phyloP scores from a whole-genome alignment of 208 protist genomes.

The Acanthamoeba lenticulata region DNA sequence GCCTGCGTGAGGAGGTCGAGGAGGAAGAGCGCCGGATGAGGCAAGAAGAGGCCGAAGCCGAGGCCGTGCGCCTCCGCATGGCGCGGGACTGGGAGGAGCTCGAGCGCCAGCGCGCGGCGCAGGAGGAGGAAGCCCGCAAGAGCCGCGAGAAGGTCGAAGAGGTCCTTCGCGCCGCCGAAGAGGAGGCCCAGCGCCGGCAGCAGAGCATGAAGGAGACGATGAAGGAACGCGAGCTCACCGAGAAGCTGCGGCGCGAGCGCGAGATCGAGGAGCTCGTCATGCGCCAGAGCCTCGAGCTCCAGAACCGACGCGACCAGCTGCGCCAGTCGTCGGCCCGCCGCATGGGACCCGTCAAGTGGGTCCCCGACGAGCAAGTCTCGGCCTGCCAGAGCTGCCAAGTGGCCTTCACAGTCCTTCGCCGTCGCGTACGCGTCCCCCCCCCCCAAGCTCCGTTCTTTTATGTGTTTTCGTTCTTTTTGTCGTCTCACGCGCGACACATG shows the following conservation, averaged over 20 bases:
- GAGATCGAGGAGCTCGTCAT: neutral
- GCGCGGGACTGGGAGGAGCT: neutral
- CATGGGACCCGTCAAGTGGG: slow-evolving; percentile 2
- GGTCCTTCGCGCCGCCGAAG: neutral
- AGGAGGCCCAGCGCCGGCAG: neutral
- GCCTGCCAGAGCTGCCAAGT: slow-evolving; percentile 33
- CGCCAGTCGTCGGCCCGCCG: neutral
- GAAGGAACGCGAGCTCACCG: neutral
- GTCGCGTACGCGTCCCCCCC: neutral
- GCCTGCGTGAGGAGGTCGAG: neutral
- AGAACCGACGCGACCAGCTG: neutral
- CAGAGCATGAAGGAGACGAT: neutral
- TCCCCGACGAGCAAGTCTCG: neutral
- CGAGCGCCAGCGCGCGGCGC: neutral
- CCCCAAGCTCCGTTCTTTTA: neutral
- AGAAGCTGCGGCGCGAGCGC: neutral
- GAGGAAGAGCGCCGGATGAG: neutral
- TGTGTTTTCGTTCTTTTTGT: too few relatives aligned
- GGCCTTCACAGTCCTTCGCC: neutral
- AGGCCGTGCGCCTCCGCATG: neutral
- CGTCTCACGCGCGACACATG: too few relatives aligned
- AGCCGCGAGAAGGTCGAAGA: neutral
- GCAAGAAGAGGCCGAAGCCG: neutral
- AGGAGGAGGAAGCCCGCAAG: neutral
- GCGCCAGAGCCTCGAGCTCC: neutral